A percentile compares a stretch with the other conserved stretches of the same genome.
These are phyloP conservation scores for Primulina eburnea DNA, from an alignment of 257 asterid species.

Conservation along the genomic window DNA sequence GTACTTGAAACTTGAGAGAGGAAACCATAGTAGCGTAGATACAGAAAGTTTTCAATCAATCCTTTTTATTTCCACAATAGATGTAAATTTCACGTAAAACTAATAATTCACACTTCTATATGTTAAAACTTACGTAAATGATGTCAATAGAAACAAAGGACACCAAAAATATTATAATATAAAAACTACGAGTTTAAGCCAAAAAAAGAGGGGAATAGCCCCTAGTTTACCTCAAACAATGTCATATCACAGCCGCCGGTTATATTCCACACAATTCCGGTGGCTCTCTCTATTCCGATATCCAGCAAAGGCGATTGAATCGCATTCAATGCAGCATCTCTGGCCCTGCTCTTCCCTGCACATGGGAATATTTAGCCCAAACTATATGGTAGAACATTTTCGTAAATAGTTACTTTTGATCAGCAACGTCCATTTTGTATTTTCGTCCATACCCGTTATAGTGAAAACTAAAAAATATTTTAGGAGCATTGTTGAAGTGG, in stretches of 20 bases:
- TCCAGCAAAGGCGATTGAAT: constrained; percentile 87
- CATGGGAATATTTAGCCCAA: constrained; percentile 21
- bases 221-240: constrained; percentile 67
- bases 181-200: not conserved
- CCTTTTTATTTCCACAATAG: not conserved
- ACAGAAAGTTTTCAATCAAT: not conserved
- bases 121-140: not conserved
- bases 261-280: constrained; percentile 97
- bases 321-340: constrained; percentile 92
- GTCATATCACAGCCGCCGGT: constrained; percentile 94
- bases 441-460: not conserved
- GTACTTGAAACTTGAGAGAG: not conserved
- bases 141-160: not conserved
- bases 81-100: not conserved
- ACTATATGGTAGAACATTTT: constrained; percentile 4
- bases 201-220: constrained; percentile 16
- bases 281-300: constrained; percentile 90
- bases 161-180: not conserved
- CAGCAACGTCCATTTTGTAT: not conserved
- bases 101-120: not conserved
- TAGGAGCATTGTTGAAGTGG: constrained; percentile 9
- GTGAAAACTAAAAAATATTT: constrained; percentile 3
- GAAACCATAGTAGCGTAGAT: not conserved
- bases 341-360: constrained; percentile 90
- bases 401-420: not conserved